Percentiles rank a stretch among this genome's conserved stretches.
Conservation (phyloP, 2,329 filamentous ascomycete species). For the Eurotiales sp. region DNA sequence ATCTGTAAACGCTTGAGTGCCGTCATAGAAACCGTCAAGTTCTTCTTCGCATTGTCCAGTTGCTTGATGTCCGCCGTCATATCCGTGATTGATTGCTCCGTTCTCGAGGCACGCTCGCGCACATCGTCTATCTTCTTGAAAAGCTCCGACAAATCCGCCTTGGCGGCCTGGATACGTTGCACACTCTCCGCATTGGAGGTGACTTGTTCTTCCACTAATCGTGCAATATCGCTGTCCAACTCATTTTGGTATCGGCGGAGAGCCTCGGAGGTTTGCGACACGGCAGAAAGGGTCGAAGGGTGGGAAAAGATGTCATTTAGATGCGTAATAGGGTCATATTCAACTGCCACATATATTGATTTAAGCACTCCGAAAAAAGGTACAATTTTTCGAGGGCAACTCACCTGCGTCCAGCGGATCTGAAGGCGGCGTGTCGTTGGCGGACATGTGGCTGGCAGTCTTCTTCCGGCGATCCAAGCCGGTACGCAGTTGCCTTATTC, state of each 20-base stretch:
- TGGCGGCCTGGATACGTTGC: conserved; percentile 84
- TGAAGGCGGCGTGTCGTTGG: conserved; percentile 33
- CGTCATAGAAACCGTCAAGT: conserved; percentile 95
- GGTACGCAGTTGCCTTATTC: conserved; percentile 6
- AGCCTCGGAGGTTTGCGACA: conserved; percentile 68
- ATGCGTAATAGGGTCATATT: conserved; percentile 91
- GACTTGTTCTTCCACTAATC: conserved; percentile 70
- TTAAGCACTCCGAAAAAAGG: conserved; percentile 4
- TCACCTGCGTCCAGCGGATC: conserved; percentile 46
- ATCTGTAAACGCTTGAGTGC: conserved; percentile 95
- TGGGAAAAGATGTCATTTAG: conserved; percentile 92
- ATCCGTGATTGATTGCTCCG: conserved; percentile 91
- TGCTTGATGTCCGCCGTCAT: conserved; percentile 99
- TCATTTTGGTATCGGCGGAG: conserved; percentile 76
- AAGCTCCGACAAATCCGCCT: conserved; percentile 81
- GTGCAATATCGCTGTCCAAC: conserved; percentile 71
- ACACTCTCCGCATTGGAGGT: conserved; percentile 84
- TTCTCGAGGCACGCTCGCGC: conserved; percentile 80
- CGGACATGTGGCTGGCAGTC: conserved; percentile 37
- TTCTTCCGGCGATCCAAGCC: conserved; percentile 16
- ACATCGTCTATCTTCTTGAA: conserved; percentile 96
- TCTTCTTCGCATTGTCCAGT: conserved; percentile 92
- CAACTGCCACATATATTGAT: conserved; percentile 46
- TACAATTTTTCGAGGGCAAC: conserved; percentile 14
- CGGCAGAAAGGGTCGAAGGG: conserved; percentile 75